phyloP scores from a whole-genome alignment of 2,329 filamentous ascomycete species.

The Sclerotinia subarctica region DNA sequence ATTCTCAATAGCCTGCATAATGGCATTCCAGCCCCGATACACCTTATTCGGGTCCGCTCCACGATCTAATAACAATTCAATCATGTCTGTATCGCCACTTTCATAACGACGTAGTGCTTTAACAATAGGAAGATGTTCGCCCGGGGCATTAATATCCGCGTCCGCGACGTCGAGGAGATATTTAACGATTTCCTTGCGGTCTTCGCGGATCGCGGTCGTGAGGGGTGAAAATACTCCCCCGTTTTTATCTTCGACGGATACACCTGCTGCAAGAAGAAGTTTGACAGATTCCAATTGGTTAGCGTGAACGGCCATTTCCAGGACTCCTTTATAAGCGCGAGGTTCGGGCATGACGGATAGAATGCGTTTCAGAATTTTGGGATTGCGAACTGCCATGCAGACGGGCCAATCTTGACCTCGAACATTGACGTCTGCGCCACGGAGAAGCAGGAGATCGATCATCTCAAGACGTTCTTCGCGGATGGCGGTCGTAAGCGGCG shows the following conservation, averaged over 20 bases:
- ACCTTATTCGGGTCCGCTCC: constrained; percentile 67
- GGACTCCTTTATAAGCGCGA: constrained; percentile 61
- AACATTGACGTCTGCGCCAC: constrained; percentile 60
- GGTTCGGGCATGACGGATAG: constrained; percentile 56
- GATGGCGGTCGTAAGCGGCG: constrained; percentile 64
- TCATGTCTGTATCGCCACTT: constrained; percentile 55
- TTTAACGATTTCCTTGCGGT: constrained; percentile 56
- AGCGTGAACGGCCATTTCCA: constrained; percentile 65
- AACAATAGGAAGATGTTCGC: constrained; percentile 68
- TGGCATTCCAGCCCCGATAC: constrained; percentile 63
- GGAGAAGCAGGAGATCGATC: constrained; percentile 55
- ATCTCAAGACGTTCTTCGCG: constrained; percentile 56
- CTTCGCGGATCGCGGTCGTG: constrained; percentile 64
- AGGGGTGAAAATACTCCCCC: constrained; percentile 69
- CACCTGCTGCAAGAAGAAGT: constrained; percentile 42
- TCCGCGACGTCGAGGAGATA: constrained; percentile 60
- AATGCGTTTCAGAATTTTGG: constrained; percentile 57
- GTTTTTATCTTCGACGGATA: constrained; percentile 68
- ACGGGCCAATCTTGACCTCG: constrained; percentile 69
- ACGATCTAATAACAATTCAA: constrained; percentile 59
- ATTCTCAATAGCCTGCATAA: constrained; percentile 64
- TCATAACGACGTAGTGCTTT: constrained; percentile 62
- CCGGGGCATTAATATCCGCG: constrained; percentile 64
- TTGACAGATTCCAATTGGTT: constrained; percentile 66
- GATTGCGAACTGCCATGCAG: constrained; percentile 63